Conservation (phyloP, 495 filamentous ascomycete species). For the Lentithecium fluviatile region DNA sequence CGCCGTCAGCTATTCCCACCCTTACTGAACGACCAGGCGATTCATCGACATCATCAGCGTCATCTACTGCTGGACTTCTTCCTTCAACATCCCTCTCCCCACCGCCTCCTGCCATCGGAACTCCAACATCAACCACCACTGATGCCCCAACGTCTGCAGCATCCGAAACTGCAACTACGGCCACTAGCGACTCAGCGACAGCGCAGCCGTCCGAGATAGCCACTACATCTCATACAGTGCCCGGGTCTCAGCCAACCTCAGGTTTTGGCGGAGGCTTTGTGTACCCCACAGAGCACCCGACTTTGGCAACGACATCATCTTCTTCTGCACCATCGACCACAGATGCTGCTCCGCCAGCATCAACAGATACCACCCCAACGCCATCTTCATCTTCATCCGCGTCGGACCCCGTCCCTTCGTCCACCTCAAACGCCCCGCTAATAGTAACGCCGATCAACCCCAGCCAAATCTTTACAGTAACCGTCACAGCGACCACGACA, state of each 20-base stretch:
- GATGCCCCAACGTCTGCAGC: neutral
- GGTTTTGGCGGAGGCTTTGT: neutral
- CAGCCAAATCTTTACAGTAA: conserved; percentile 29
- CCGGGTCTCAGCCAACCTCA: neutral
- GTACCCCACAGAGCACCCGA: neutral
- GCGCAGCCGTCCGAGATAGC: neutral
- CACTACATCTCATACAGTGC: neutral
- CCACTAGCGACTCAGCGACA: neutral
- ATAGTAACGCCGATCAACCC: conserved; percentile 28
- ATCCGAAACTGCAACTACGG: neutral
- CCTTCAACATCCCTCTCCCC: conserved; percentile 15
- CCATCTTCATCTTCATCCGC: conserved; percentile 3
- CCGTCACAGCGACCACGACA: conserved; percentile 23
- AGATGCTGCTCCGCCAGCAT: neutral
- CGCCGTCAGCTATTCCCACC: neutral
- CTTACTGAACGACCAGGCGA: neutral
- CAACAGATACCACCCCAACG: neutral
- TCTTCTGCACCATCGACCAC: neutral
- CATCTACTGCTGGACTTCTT: conserved; percentile 12
- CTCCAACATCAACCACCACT: neutral
- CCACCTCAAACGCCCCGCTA: conserved; percentile 3
- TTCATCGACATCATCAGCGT: neutral
- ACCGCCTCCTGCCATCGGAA: conserved; percentile 12
- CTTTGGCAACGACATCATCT: neutral
- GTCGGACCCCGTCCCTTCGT: neutral